Base-by-base conservation (phyloP, 2,329 filamentous ascomycete species). In the Parasarocladium wereldwijsianum region DNA sequence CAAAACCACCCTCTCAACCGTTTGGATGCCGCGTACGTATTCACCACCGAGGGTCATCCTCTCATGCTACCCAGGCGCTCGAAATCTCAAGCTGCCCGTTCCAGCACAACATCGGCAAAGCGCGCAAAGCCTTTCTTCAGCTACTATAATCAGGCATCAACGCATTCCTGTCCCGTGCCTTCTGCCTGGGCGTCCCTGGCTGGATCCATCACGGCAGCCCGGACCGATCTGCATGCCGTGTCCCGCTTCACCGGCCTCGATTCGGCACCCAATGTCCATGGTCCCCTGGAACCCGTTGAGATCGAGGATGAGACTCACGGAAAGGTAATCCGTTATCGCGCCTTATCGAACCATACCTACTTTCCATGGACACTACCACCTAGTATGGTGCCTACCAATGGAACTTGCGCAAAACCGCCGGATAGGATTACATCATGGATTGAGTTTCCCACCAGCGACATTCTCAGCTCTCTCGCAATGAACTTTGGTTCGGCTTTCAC, bases 21-120 rank as follows among this genome's bases (percentile, higher is more conserved):
- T 13, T 58, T 92, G 22, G 90, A 96, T 51, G 75, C 76, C 0
- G 74, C 86, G 0, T 92, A 79, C 50, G 87, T 98, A 10, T 96
- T 98, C 50, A 90, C 82, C 0, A 98, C 90, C 0, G 90, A 98
- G 54, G 90, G 87, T 0, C 90, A 98, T 51, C 90, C 90, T 3
- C 62, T 98, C 25, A 66, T 96, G 24, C 78, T 98, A 31, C 86
- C 86, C 3, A 51, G 43, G 31, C 44, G 40, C 24, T 14, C 28
- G 34, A 19, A 21, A 8, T 20, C 19, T 8, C 28, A 18, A 8
- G 11, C 17, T 8, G 17, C 14, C 5, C 5, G 14, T 6, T 6
- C 11, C 13, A 24, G 17, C 6, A n/a, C 12, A 4, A 11, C 12
- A 13, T 5, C 4, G 11, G 28, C 5, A 5, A 23, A 23, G 9